A percentile compares a stretch with the other conserved stretches of the same genome.
phyloP scores from a whole-genome alignment of 106 monocot species.

The Dendrobium catenatum region DNA sequence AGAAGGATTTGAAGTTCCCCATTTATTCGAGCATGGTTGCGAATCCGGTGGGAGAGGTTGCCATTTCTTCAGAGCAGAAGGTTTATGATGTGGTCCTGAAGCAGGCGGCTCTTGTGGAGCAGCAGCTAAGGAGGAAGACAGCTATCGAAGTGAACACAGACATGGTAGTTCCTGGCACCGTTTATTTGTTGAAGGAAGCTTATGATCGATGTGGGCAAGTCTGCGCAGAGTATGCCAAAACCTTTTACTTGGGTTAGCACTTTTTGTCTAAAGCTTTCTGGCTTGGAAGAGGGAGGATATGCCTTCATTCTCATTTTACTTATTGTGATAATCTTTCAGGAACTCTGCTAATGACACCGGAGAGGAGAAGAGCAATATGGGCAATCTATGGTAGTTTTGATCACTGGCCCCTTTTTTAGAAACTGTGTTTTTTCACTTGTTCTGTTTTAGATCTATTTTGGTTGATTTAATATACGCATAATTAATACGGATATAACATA shows the following conservation, averaged over 20 bases:
- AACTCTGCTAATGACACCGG: constrained; percentile 49
- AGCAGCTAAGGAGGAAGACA: constrained; percentile 17
- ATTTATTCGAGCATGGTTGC: constrained; percentile 43
- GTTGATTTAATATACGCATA: too few relatives aligned
- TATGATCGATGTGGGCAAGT: constrained; percentile 85
- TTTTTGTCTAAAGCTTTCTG: neutral
- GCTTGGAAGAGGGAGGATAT: neutral
- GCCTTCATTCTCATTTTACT: neutral
- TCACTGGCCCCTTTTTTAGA: neutral
- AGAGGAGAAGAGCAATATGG: constrained; percentile 46
- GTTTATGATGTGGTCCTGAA: constrained; percentile 84
- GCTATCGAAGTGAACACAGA: constrained; percentile 37
- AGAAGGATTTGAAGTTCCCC: constrained; percentile 5
- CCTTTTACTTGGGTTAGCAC: constrained; percentile 87
- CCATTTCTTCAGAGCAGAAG: constrained; percentile 70
- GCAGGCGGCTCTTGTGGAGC: constrained; percentile 79
- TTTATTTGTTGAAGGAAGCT: constrained; percentile 49
- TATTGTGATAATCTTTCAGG: constrained; percentile 15
- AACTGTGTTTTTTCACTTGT: too few relatives aligned
- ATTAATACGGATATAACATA: too few relatives aligned
- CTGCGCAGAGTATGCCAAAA: constrained; percentile 98
- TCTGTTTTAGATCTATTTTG: too few relatives aligned
- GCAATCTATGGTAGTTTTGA: constrained; percentile 37
- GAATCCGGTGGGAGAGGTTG: constrained; percentile 42
- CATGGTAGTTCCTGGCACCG: constrained; percentile 26